These are phyloP conservation scores for Ascochyta viciae-villosae DNA, from an alignment of 2,329 filamentous ascomycete species.

Conservation along the genomic window DNA sequence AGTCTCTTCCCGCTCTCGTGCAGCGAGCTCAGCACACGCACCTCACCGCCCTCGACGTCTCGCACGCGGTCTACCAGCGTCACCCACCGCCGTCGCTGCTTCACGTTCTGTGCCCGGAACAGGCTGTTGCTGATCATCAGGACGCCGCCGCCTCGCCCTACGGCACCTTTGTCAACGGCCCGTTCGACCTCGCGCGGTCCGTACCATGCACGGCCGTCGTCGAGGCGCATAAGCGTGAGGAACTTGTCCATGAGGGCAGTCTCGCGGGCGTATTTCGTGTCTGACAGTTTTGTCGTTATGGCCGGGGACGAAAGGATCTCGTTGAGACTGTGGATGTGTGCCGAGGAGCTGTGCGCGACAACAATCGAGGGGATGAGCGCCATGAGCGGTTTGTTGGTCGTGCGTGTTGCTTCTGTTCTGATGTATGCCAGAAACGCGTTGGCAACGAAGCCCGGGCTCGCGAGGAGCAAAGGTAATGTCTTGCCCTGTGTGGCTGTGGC, in stretches of 20 bases:
- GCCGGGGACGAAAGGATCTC: conserved; percentile 85
- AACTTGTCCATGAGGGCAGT: conserved; percentile 86
- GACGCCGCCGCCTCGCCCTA: conserved; percentile 83
- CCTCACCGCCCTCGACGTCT: conserved; percentile 80
- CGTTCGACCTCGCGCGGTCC: conserved; percentile 81
- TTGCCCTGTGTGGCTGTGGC: conserved; percentile 27
- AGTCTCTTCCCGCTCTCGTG: conserved; percentile 91
- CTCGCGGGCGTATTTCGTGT: conserved; percentile 88
- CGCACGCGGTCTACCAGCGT: conserved; percentile 86
- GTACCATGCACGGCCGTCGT: conserved; percentile 92
- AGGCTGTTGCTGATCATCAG: conserved; percentile 86
- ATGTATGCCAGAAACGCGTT: conserved; percentile 80
- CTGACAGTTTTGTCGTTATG: conserved; percentile 76
- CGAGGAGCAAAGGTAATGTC: conserved; percentile 73
- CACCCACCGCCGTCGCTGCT: conserved; percentile 80
- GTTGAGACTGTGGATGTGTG: conserved; percentile 84
- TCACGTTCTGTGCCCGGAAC: conserved; percentile 83
- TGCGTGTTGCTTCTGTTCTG: conserved; percentile 65
- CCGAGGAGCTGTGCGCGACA: conserved; percentile 83
- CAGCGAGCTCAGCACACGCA: conserved; percentile 86
- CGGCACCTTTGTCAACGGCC: conserved; percentile 85
- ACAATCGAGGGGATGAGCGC: conserved; percentile 67
- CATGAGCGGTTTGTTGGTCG: conserved; percentile 75
- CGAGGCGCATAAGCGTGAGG: conserved; percentile 75
- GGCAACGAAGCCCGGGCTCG: conserved; percentile 88